These are phyloP conservation scores for Omphalotus guepiniiformis DNA, from an alignment of 768 basidiomycete genomes.

Conservation along the genomic window DNA sequence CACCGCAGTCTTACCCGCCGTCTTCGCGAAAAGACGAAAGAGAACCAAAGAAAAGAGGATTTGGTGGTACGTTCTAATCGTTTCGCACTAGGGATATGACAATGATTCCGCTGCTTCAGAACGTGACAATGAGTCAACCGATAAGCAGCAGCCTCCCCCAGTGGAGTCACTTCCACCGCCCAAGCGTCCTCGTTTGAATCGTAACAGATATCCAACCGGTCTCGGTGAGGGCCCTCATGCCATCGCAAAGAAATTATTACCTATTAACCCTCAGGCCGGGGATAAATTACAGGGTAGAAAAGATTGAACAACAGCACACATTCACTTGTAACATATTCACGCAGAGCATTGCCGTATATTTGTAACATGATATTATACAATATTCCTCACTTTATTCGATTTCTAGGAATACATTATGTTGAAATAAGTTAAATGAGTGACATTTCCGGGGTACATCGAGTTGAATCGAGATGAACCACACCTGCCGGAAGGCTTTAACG, in stretches of 20 bases:
- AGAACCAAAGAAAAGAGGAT: slow-evolving; percentile 63
- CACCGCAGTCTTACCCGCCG: slow-evolving; percentile 36
- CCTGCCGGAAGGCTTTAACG: slow-evolving; percentile 19
- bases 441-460: slow-evolving; percentile 34
- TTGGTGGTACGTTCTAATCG: slow-evolving; percentile 48
- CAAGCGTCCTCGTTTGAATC: slow-evolving; percentile 6
- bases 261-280: slow-evolving; percentile 53
- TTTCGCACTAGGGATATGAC: slow-evolving; percentile 3
- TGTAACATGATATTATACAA: slow-evolving; percentile 25
- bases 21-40: slow-evolving; percentile 51
- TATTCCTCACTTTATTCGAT: not conserved
- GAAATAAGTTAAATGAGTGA: slow-evolving; percentile 8
- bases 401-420: slow-evolving; percentile 11
- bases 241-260: slow-evolving; percentile 8
- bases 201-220: slow-evolving; percentile 6
- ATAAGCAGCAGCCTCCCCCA: no score
- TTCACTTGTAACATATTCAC: no score
- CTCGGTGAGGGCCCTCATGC: no score
- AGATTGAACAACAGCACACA: slow-evolving; percentile 35
- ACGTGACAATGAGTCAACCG: slow-evolving; percentile 69
- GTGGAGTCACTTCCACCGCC: no score
- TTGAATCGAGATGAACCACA: slow-evolving; percentile 37
- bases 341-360: slow-evolving; percentile 10
- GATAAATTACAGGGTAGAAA: slow-evolving; percentile 58
- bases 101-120: slow-evolving; percentile 33